Evolutionary conservation across 345 rosid genomes (phyloP).

Genomic region (Eucalyptus regnans): DNA sequence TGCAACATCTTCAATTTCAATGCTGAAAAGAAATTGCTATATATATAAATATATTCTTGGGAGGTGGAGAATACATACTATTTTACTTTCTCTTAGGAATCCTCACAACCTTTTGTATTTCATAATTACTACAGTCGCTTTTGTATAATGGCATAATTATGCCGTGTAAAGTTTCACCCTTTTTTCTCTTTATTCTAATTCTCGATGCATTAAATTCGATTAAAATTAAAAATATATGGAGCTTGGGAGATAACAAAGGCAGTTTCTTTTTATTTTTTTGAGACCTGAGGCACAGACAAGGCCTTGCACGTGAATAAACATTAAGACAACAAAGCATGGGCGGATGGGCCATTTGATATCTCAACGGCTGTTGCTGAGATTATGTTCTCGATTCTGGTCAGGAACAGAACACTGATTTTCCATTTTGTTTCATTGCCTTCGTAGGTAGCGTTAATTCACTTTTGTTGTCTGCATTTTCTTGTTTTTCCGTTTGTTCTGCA

Average conservation of each 20-base stretch:
- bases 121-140: not conserved
- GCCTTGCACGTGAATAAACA: not conserved
- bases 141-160: not conserved
- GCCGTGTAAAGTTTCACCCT: not conserved
- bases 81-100: not conserved
- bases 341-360: not conserved
- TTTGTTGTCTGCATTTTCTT: not conserved
- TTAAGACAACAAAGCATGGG: not conserved
- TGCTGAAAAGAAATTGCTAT: not conserved
- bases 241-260: not conserved
- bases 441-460: not conserved
- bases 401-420: not conserved
- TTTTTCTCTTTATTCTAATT: not conserved
- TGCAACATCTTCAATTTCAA: not conserved
- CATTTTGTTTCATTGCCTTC: not conserved
- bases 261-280: not conserved
- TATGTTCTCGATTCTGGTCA: not conserved
- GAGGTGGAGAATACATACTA: not conserved
- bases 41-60: not conserved
- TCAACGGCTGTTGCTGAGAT: not conserved
- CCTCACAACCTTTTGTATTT: not conserved
- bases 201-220: not conserved
- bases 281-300: not conserved
- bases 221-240: not conserved
- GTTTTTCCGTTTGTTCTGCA: not conserved